These are phyloP conservation scores for Eleusine indica DNA, from an alignment of 176 grass and related monocot genomes.

Conservation along the genomic window DNA sequence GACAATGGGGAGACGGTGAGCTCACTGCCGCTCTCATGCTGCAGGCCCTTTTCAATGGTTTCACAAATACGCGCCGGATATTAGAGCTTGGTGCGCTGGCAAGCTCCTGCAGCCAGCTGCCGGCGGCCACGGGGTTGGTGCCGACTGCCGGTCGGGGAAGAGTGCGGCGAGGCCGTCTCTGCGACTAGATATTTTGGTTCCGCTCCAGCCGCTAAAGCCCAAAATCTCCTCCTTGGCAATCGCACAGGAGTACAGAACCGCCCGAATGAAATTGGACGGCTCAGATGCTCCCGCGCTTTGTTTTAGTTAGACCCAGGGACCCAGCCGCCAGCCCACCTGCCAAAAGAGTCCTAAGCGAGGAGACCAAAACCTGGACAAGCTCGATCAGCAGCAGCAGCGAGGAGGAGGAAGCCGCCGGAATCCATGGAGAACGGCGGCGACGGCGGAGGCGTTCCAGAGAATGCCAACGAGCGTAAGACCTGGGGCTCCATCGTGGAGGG, in stretches of 20 bases:
- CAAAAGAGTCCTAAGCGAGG: not conserved
- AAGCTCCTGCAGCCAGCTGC: constrained; percentile 1
- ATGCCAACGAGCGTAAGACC: constrained; percentile 72
- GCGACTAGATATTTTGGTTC: not conserved
- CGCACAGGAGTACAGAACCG: not conserved
- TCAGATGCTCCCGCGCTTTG: not conserved
- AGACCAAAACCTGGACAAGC: not conserved
- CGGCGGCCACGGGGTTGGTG: not conserved
- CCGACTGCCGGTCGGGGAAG: not conserved
- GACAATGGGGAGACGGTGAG: not conserved
- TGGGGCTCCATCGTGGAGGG: not conserved
- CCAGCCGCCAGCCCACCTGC: not conserved
- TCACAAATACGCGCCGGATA: not conserved
- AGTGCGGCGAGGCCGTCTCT: not conserved
- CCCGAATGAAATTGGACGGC: not conserved
- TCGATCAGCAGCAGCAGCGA: constrained; percentile 17
- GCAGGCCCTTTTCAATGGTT: not conserved
- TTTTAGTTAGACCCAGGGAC: not conserved
- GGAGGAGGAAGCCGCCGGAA: not conserved
- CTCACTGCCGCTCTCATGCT: constrained; percentile 38
- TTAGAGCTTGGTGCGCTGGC: not conserved
- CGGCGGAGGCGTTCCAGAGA: constrained; percentile 43
- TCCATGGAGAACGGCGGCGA: constrained; percentile 40
- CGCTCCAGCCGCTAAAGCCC: not conserved
- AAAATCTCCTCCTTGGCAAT: not conserved